Conservation (phyloP, 345 rosid genomes). For the Litchi chinensis region DNA sequence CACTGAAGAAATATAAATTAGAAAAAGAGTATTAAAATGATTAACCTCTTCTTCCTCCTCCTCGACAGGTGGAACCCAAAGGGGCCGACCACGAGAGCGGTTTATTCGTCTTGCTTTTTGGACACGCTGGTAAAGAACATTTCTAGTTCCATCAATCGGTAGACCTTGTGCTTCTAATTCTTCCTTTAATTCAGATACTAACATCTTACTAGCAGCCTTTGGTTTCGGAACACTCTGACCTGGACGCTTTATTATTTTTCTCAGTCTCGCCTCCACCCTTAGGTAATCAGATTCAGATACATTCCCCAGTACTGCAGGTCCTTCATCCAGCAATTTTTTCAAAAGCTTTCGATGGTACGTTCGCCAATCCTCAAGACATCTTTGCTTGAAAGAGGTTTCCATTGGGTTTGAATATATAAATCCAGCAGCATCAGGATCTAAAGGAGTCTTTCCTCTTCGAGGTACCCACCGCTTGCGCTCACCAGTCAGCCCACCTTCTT, state of each 20-base stretch:
- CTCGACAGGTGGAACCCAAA: slow-evolving; percentile 97
- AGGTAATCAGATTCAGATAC: slow-evolving; percentile 79
- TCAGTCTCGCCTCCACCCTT: slow-evolving; percentile 74
- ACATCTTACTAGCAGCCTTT: slow-evolving; percentile 98
- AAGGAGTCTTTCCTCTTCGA: slow-evolving; percentile 86
- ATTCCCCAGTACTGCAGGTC: slow-evolving; percentile 71
- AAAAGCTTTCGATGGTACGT: slow-evolving; percentile 71
- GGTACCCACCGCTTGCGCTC: slow-evolving; percentile 99
- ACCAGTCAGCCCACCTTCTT: slow-evolving; percentile 96
- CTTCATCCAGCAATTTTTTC: slow-evolving; percentile 72
- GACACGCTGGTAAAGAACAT: slow-evolving; percentile 97
- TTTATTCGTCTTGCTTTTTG: slow-evolving; percentile 98
- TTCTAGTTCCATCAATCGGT: slow-evolving; percentile 96
- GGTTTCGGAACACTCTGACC: slow-evolving; percentile 81
- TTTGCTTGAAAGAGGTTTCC: slow-evolving; percentile 91
- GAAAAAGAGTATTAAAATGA: slow-evolving; percentile 10
- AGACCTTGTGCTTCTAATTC: slow-evolving; percentile 96
- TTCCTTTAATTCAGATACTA: slow-evolving; percentile 88
- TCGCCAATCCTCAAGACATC: slow-evolving; percentile 85
- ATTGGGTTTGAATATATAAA: slow-evolving; percentile 85
- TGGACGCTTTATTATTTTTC: slow-evolving; percentile 79
- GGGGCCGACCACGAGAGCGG: slow-evolving; percentile 96
- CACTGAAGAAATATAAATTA: not conserved
- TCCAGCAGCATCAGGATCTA: slow-evolving; percentile 92
- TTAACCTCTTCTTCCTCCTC: slow-evolving; percentile 94